Conservation (phyloP, 192 early-diverging fungal species). For the Cladochytrium replicatum region DNA sequence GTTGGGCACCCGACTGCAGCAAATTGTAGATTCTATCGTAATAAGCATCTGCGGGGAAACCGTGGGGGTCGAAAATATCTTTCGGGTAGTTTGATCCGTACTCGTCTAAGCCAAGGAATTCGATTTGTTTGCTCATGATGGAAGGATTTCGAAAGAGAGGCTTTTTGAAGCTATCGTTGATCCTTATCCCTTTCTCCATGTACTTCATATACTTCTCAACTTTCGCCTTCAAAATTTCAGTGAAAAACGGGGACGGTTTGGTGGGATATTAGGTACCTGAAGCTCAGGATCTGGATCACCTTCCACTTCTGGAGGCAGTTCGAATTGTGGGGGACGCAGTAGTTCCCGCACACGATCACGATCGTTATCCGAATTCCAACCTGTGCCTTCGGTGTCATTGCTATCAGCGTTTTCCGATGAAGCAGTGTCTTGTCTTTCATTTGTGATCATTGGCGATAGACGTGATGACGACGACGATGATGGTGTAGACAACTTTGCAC, state of each 20-base stretch:
- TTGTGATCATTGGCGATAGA: no score
- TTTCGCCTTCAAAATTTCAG: conserved; percentile 40
- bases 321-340: no score
- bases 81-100: conserved; percentile 65
- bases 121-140: conserved; percentile 80
- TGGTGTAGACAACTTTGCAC: no score
- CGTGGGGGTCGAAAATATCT: conserved; percentile 61
- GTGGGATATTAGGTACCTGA: background rate
- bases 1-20: no score
- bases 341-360: no score
- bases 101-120: conserved; percentile 73
- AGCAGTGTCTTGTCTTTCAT: no score
- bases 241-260: background rate
- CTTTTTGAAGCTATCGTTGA: conserved; percentile 76
- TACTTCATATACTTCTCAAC: conserved; percentile 66
- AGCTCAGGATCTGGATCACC: conserved; percentile 38
- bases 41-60: conserved; percentile 47
- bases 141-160: conserved; percentile 87
- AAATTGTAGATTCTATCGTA: conserved; percentile 48
- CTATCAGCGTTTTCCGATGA: no score
- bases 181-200: conserved; percentile 54
- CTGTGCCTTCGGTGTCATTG: no score
- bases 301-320: conserved; percentile 40
- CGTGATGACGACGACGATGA: no score
- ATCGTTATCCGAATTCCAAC: no score